These are phyloP conservation scores for Lupinus albus DNA, from an alignment of 306 rosid genomes.

Conservation along the genomic window DNA sequence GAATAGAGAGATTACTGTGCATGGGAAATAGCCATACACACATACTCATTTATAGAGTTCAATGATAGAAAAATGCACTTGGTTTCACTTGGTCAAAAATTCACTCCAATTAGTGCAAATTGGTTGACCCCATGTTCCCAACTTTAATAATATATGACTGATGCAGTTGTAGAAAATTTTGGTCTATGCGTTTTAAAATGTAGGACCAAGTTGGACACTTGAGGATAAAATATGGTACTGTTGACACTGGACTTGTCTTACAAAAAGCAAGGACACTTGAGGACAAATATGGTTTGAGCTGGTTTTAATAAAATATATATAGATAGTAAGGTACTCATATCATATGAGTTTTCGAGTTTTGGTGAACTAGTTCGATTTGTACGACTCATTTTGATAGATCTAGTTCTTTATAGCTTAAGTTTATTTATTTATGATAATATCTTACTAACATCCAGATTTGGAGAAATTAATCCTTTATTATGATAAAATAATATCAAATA, in stretches of 20 bases:
- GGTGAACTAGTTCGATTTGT: no score
- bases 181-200: neutral
- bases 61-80: slow-evolving; percentile 38
- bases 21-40: slow-evolving; percentile 43
- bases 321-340: no score
- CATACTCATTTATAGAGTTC: slow-evolving; percentile 24
- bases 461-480: no score
- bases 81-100: neutral
- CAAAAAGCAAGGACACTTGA: no score
- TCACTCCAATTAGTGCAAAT: neutral
- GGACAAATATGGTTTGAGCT: no score
- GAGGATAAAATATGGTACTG: slow-evolving; percentile 13
- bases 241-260: slow-evolving; percentile 32
- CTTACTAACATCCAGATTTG: no score
- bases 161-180: neutral
- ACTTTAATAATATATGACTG: neutral
- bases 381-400: no score
- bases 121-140: neutral
- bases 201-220: slow-evolving; percentile 23
- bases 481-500: no score
- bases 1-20: slow-evolving; percentile 29
- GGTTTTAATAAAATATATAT: no score
- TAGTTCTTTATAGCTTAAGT: no score
- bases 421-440: no score
- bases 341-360: no score